Conservation (phyloP, 148 eudicot genomes). For the Mesembryanthemum crystallinum region DNA sequence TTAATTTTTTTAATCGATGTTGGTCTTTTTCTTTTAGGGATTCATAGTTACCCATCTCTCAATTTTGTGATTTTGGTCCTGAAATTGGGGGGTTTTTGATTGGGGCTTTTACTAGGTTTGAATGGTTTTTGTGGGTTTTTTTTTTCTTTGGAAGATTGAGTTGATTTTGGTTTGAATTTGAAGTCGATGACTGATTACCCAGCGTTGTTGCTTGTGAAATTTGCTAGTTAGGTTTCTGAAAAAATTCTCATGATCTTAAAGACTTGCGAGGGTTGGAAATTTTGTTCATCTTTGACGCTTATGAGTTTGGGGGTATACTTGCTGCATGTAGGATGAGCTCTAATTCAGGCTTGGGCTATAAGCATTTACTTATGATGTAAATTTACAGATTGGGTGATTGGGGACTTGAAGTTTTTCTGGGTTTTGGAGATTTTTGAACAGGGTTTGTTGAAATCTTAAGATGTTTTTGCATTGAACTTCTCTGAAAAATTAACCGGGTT, state of each 20-base stretch:
- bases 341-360: neutral
- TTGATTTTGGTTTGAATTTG: conserved; percentile 1
- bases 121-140: neutral
- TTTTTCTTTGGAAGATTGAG: neutral
- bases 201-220: neutral
- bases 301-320: neutral
- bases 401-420: neutral
- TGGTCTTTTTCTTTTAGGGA: neutral
- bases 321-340: neutral
- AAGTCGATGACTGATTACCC: neutral
- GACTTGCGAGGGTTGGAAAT: neutral
- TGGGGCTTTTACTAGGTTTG: conserved; percentile 20
- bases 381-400: neutral
- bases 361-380: too few species aligned
- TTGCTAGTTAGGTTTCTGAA: neutral
- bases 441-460: too few species aligned
- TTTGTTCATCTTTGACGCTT: neutral
- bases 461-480: neutral
- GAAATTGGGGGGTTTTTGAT: neutral
- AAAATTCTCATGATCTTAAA: conserved; percentile 8
- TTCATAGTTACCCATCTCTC: neutral
- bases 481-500: neutral
- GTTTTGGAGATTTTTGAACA: neutral
- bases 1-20: neutral
- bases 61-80: neutral